A percentile compares a stretch with the other conserved stretches of the same genome.
Conservation (phyloP, 2,329 filamentous ascomycete species). For the Emergomyces orientalis region DNA sequence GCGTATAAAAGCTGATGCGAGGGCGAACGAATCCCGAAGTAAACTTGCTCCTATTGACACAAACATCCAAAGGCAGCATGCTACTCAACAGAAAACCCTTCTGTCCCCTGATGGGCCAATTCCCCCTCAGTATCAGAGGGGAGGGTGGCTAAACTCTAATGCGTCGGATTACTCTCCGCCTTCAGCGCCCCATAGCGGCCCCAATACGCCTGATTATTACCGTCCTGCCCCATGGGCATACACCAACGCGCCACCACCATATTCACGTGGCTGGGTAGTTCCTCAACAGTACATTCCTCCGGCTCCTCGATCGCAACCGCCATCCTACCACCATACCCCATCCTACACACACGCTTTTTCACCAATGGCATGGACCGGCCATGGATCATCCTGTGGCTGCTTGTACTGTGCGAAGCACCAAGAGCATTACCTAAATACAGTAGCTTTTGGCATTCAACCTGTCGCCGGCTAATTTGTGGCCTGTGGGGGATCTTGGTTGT, state of each 20-base stretch:
- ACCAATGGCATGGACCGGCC: constrained; percentile 40
- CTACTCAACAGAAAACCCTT: constrained; percentile 37
- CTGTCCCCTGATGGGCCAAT: constrained; percentile 42
- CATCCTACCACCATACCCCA: constrained; percentile 41
- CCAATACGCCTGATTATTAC: constrained; percentile 41
- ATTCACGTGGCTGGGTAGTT: constrained; percentile 33
- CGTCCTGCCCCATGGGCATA: constrained; percentile 36
- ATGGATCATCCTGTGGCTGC: constrained; percentile 41
- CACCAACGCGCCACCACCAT: constrained; percentile 33
- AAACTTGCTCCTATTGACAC: constrained; percentile 57
- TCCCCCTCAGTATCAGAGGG: constrained; percentile 43
- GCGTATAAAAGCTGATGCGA: constrained; percentile 43
- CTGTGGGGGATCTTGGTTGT: constrained; percentile 8
- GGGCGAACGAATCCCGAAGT: constrained; percentile 37
- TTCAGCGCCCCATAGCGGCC: constrained; percentile 41
- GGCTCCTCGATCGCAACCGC: constrained; percentile 35
- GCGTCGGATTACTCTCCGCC: constrained; percentile 45
- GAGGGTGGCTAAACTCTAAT: constrained; percentile 39
- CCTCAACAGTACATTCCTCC: constrained; percentile 29
- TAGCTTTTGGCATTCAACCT: constrained; percentile 39
- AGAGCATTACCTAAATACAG: constrained; percentile 41
- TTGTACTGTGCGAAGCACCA: constrained; percentile 41
- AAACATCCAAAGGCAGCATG: constrained; percentile 47
- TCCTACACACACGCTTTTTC: constrained; percentile 39
- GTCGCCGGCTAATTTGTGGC: constrained; percentile 32